Conservation (phyloP, 164 flowering plant genomes). For the Warburgia ugandensis region DNA sequence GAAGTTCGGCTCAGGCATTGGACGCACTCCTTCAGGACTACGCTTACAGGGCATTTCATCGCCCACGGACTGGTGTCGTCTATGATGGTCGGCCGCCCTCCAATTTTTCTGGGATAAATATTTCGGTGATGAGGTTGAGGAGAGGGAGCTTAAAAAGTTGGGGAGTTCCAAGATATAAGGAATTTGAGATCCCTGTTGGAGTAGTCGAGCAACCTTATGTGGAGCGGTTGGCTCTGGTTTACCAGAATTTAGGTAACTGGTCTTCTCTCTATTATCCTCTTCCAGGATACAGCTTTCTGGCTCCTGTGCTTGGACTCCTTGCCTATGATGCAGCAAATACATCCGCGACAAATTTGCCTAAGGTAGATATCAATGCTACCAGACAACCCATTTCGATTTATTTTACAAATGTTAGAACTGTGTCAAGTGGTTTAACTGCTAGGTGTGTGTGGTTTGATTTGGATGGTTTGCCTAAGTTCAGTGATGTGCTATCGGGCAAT, state of each 20-base stretch:
- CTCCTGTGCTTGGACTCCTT: conserved; percentile 80
- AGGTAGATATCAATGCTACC: conserved; percentile 43
- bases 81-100: conserved; percentile 50
- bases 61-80: conserved; percentile 56
- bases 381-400: conserved; percentile 37
- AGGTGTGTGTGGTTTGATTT: conserved; percentile 63
- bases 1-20: conserved; percentile 23
- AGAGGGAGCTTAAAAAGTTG: conserved; percentile 60
- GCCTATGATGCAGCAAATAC: conserved; percentile 64
- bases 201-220: conserved; percentile 65
- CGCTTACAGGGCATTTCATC: conserved; percentile 58
- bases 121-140: conserved; percentile 72
- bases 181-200: conserved; percentile 59
- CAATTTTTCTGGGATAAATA: conserved; percentile 52
- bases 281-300: conserved; percentile 41
- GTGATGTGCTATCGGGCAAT: conserved; percentile 32
- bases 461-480: conserved; percentile 37
- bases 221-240: conserved; percentile 74
- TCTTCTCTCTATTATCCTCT: conserved; percentile 47
- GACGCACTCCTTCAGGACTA: conserved; percentile 89
- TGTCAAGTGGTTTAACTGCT: conserved; percentile 33
- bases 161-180: conserved; percentile 49
- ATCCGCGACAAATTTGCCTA: conserved; percentile 50
- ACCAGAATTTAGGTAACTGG: conserved; percentile 77
- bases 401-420: conserved; percentile 27